Conservation (phyloP, 352 stramenopile genomes). For the Pythium aquatile region DNA sequence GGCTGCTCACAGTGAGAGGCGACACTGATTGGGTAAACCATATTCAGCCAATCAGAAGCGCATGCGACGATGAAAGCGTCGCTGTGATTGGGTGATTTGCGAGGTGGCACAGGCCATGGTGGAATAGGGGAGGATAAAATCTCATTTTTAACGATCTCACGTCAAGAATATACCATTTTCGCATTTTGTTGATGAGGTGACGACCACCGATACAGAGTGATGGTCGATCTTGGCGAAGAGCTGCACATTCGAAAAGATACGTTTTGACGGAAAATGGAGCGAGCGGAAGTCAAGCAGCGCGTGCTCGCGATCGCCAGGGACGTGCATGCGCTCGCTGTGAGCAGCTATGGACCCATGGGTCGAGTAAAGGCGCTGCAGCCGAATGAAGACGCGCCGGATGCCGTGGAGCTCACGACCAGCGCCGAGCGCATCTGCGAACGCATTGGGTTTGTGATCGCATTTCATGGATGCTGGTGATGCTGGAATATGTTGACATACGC, state of each 20-base stretch:
- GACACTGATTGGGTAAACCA: slow-evolving; percentile 15
- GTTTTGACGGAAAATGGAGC: slow-evolving; percentile 6
- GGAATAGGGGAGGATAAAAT: slow-evolving; percentile 5
- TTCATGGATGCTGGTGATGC: background rate
- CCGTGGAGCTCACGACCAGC: slow-evolving; percentile 42
- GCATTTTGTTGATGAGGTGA: background rate
- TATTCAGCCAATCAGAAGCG: slow-evolving; percentile 13
- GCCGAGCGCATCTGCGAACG: slow-evolving; percentile 40
- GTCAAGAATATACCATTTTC: background rate
- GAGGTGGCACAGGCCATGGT: background rate
- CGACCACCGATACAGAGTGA: background rate
- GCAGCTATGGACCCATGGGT: slow-evolving; percentile 47
- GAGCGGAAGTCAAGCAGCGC: slow-evolving; percentile 33
- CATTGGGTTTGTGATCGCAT: slow-evolving; percentile 30
- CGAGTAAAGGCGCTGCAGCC: slow-evolving; percentile 45
- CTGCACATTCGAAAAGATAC: background rate
- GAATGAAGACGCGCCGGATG: slow-evolving; percentile 39
- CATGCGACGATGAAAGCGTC: no score
- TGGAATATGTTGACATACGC: background rate
- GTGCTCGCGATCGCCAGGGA: slow-evolving; percentile 30
- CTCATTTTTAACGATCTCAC: background rate
- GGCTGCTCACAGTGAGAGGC: background rate
- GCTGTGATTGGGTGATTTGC: slow-evolving; percentile 7
- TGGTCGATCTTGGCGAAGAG: slow-evolving; percentile 1
- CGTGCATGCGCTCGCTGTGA: slow-evolving; percentile 30